A percentile compares a stretch with the other conserved stretches of the same genome.
Evolutionary conservation across 768 basidiomycete genomes (phyloP).

Genomic region (Phaeotremella fagi): DNA sequence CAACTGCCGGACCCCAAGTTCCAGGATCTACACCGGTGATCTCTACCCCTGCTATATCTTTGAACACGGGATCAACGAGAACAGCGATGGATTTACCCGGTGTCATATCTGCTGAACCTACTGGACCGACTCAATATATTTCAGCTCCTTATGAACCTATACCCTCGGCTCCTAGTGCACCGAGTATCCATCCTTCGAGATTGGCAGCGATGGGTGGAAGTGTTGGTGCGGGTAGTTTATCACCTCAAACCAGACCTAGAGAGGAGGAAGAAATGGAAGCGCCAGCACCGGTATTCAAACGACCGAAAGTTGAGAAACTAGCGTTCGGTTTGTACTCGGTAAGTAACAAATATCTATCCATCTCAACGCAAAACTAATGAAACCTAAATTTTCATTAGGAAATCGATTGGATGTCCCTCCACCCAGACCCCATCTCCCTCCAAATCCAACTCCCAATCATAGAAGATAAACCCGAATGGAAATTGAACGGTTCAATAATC

Average conservation of each 20-base stretch:
- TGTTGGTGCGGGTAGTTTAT: constrained; percentile 13
- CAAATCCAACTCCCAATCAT: constrained; percentile 77
- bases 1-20: constrained; percentile 80
- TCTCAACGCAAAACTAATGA: background rate
- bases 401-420: constrained; percentile 78
- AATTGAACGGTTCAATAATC: constrained; percentile 73
- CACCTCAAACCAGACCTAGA: constrained; percentile 54
- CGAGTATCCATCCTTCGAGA: constrained; percentile 66
- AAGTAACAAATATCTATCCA: constrained; percentile 24
- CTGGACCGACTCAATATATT: constrained; percentile 54
- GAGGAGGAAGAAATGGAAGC: constrained; percentile 59
- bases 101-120: constrained; percentile 85
- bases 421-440: constrained; percentile 85
- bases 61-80: constrained; percentile 59
- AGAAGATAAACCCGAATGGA: constrained; percentile 84
- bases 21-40: constrained; percentile 63
- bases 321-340: constrained; percentile 78
- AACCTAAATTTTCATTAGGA: constrained; percentile 29
- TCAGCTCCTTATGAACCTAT: constrained; percentile 24
- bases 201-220: constrained; percentile 58
- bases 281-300: constrained; percentile 72
- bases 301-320: constrained; percentile 77
- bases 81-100: constrained; percentile 54
- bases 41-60: constrained; percentile 61
- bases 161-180: constrained; percentile 36